These are phyloP conservation scores for Ramularia endophylla DNA, from an alignment of 2,329 filamentous ascomycete species.

Conservation along the genomic window DNA sequence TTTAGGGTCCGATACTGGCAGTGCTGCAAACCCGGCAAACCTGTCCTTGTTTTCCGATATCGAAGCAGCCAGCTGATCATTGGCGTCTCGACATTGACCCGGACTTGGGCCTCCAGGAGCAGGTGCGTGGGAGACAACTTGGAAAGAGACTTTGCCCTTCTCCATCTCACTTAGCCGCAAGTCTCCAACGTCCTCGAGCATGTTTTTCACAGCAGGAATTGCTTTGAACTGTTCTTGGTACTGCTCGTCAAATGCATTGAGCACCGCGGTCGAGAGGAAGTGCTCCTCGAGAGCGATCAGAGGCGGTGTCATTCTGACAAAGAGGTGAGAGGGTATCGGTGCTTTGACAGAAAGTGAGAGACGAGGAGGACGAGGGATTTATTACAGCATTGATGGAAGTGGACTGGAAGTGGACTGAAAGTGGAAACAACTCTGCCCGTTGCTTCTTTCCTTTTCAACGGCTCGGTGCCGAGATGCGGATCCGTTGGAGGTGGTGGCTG, in stretches of 20 bases:
- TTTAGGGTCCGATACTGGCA: constrained; percentile 29
- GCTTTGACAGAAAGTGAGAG: too few relatives aligned
- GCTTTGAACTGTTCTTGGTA: constrained; percentile 30
- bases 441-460: too few relatives aligned
- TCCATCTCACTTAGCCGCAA: constrained; percentile 30
- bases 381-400: too few relatives aligned
- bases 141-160: constrained; percentile 27
- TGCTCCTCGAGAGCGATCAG: constrained; percentile 34
- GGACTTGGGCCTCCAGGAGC: constrained; percentile 23
- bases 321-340: too few relatives aligned
- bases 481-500: too few relatives aligned
- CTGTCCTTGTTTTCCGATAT: constrained; percentile 23
- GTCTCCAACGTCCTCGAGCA: constrained; percentile 25
- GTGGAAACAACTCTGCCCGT: too few relatives aligned
- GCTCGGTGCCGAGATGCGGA: too few relatives aligned
- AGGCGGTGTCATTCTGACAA: constrained; percentile 26
- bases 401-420: too few relatives aligned
- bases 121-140: constrained; percentile 32
- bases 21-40: constrained; percentile 31
- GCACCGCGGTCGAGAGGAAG: constrained; percentile 30
- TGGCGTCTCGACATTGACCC: constrained; percentile 26
- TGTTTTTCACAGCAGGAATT: constrained; percentile 24
- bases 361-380: too few relatives aligned
- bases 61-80: constrained; percentile 30
- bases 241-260: constrained; percentile 25